Base-by-base conservation (phyloP, 495 filamentous ascomycete genomes). In the Chaetomium fimeti region DNA sequence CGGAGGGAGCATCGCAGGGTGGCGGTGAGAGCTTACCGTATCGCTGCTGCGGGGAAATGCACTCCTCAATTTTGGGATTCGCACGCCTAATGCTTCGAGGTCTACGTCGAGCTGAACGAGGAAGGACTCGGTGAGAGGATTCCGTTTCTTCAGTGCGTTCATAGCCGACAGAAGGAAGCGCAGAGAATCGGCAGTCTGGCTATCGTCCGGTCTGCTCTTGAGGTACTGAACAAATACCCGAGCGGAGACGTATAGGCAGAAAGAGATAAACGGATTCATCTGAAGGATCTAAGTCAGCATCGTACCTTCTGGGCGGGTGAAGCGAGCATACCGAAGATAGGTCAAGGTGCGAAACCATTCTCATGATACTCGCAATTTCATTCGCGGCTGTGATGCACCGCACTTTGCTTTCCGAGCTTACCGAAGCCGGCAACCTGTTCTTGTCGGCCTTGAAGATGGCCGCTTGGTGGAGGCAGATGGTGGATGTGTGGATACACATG, bases 391-490 rank as follows among this genome's bases (percentile, higher is more conserved):
- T 91, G 61, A 98, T 91, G 68, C 95, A 98, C 59, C 94, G 84
- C 2, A 95, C 84, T 71, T 95, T 96, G 71, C 93, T 97, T 70
- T 98, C 93, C 0, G 87, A 85, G 57, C 88, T 87, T 47, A 97
- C 88, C 28, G 85, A 85, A 12, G 85, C 79, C 5, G 93, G 86
- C 68, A 97, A 81, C 59, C 85, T 82, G 74, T 98, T 89, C 75
- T 91, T 93, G 68, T 97, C 93, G 0, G 94, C 91, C 74, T 97
- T 98, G 83, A 92, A 97, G 22, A 98, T 97, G 22, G 94, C 95
- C 8, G 95, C 95, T 74, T 99, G 94, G 72, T 99, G 94, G 8
- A 98, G 83, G 75, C 95, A 98, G 49, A 99, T 98, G 2, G 92
- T 94, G 2, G 92, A 95, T 0, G 94, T 96, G 71, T 98, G 94